Evolutionary conservation across 805 yeast species (phyloP).

Genomic region (Spencermartinsiella europaea): DNA sequence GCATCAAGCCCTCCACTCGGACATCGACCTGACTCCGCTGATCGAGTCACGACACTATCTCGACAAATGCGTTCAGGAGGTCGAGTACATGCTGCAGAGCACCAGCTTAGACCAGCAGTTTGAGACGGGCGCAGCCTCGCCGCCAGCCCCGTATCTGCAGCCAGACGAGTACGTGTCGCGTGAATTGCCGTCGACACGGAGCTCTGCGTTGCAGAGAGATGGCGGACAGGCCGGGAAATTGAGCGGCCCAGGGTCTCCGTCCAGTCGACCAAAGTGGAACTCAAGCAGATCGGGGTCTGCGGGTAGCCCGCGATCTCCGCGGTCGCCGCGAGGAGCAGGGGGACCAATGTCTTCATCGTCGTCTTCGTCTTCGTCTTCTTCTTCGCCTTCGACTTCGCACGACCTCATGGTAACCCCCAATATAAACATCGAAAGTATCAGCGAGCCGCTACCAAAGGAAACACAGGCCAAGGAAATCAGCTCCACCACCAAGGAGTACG

Average conservation of each 20-base stretch:
- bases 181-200: neutral
- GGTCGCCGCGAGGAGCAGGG: neutral
- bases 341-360: neutral
- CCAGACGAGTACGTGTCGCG: neutral
- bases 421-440: no score
- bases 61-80: constrained; percentile 33
- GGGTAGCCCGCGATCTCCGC: neutral
- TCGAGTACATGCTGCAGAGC: constrained; percentile 28
- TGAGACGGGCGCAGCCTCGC: neutral
- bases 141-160: neutral
- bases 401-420: no score
- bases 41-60: constrained; percentile 29
- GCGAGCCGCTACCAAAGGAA: no score
- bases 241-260: neutral
- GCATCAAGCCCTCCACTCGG: constrained; percentile 1
- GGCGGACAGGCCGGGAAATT: neutral
- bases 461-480: neutral
- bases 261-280: neutral
- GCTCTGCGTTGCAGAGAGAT: neutral
- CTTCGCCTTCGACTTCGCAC: no score
- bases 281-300: neutral
- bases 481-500: neutral
- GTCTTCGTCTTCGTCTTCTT: neutral
- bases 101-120: neutral
- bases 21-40: constrained; percentile 21